Evolutionary conservation across 176 grass and related monocot genomes (phyloP).

Genomic region (Bromus sterilis): DNA sequence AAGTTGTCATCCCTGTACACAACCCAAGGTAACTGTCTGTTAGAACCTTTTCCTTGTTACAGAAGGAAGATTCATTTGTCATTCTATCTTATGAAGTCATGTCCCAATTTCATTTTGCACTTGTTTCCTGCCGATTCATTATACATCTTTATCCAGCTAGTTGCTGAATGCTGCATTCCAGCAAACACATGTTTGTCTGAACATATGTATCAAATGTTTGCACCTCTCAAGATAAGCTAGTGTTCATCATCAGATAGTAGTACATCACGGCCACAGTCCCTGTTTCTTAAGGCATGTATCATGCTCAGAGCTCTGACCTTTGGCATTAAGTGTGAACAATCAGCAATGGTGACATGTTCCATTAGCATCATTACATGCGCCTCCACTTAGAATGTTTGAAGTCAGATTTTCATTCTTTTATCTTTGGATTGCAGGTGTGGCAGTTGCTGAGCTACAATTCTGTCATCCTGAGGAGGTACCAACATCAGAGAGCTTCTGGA

Average conservation of each 20-base stretch:
- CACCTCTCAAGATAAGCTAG: not conserved
- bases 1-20: constrained; percentile 71
- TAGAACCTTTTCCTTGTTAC: not conserved
- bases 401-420: constrained; percentile 3
- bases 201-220: not conserved
- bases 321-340: not conserved
- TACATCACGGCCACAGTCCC: not conserved
- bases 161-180: constrained; percentile 1
- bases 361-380: not conserved
- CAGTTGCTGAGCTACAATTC: constrained; percentile 68
- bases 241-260: not conserved
- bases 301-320: not conserved
- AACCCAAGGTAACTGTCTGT: constrained; percentile 45
- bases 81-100: not conserved
- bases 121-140: constrained; percentile 2
- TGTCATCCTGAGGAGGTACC: constrained; percentile 38
- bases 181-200: constrained; percentile 30
- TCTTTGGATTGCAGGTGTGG: constrained; percentile 35
- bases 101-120: constrained; percentile 3
- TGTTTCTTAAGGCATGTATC: not conserved
- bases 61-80: not conserved
- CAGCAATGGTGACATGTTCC: not conserved
- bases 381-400: not conserved
- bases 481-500: constrained; percentile 52
- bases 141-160: constrained; percentile 13